phyloP scores from a whole-genome alignment of 2,329 filamentous ascomycete species.

The Fusarium sulawesiense region DNA sequence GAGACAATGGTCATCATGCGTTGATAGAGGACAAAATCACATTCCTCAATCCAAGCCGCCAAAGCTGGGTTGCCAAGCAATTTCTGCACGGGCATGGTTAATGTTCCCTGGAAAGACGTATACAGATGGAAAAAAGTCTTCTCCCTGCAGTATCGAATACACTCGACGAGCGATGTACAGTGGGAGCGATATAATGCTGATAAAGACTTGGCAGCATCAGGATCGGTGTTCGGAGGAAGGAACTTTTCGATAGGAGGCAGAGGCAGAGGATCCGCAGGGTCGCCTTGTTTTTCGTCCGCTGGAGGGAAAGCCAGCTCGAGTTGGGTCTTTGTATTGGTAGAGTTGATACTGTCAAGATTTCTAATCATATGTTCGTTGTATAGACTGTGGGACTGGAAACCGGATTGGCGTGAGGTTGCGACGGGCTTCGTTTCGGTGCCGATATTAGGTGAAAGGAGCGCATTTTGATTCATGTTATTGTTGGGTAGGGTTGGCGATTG shows the following conservation, averaged over 20 bases:
- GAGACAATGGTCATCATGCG: constrained; percentile 95
- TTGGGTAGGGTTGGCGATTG: constrained; percentile 48
- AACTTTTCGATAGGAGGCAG: constrained; percentile 90
- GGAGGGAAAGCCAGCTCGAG: constrained; percentile 71
- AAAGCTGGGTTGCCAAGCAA: constrained; percentile 84
- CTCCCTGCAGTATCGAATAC: constrained; percentile 94
- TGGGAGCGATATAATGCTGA: constrained; percentile 92
- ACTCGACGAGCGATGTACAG: constrained; percentile 94
- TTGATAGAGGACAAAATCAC: constrained; percentile 95
- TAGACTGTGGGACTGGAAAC: constrained; percentile 57
- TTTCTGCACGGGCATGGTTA: constrained; percentile 97
- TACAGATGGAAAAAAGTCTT: constrained; percentile 97
- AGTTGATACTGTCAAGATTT: constrained; percentile 68
- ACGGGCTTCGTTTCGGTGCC: constrained; percentile 38
- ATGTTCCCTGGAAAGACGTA: constrained; percentile 92
- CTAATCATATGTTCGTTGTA: constrained; percentile 69
- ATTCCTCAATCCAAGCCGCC: constrained; percentile 93
- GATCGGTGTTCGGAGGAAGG: constrained; percentile 83
- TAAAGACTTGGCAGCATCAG: constrained; percentile 86
- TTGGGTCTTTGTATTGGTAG: constrained; percentile 67
- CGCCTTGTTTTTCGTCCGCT: constrained; percentile 61
- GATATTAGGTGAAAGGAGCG: constrained; percentile 48
- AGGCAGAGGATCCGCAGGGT: constrained; percentile 75
- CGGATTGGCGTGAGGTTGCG: constrained; percentile 18
- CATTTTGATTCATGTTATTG: constrained; percentile 47